Conservation (phyloP, 2,329 filamentous ascomycete genomes). For the Chaetomium globosum region DNA sequence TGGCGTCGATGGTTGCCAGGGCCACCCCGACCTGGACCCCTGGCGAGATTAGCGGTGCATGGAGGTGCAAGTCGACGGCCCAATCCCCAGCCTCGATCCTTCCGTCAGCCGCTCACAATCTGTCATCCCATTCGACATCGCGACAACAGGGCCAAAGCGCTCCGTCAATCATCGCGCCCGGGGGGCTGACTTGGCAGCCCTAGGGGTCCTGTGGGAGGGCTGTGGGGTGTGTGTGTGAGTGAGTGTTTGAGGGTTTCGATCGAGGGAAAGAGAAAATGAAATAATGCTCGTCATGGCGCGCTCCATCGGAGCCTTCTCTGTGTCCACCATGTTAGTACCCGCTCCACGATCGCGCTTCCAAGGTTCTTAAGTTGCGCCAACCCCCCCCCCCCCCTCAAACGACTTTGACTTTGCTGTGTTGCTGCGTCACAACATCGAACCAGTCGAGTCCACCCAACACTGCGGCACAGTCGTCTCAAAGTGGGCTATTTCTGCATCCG, state of each 20-base stretch:
- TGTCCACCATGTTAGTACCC: conserved; percentile 8
- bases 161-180: conserved; percentile 13
- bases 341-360: conserved; percentile 13
- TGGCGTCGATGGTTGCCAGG: conserved; percentile 32
- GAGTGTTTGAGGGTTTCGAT: background rate
- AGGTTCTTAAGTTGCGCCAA: conserved; percentile 10
- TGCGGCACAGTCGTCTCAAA: conserved; percentile 24
- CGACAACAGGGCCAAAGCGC: conserved; percentile 16
- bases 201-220: background rate
- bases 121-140: conserved; percentile 28
- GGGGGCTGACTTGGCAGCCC: conserved; percentile 14
- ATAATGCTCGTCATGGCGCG: conserved; percentile 23
- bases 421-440: background rate
- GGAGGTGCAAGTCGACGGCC: conserved; percentile 35
- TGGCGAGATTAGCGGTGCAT: conserved; percentile 39
- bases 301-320: conserved; percentile 5
- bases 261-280: conserved; percentile 1
- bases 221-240: background rate
- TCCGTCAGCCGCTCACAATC: conserved; percentile 26
- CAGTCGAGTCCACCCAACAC: conserved; percentile 6
- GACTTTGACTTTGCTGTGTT: background rate
- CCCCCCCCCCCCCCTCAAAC: too few species aligned
- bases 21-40: conserved; percentile 29
- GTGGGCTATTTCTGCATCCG: conserved; percentile 1
- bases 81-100: conserved; percentile 36